These are phyloP conservation scores for Mrakia gelida DNA, from an alignment of 768 basidiomycete genomes.

Conservation along the genomic window DNA sequence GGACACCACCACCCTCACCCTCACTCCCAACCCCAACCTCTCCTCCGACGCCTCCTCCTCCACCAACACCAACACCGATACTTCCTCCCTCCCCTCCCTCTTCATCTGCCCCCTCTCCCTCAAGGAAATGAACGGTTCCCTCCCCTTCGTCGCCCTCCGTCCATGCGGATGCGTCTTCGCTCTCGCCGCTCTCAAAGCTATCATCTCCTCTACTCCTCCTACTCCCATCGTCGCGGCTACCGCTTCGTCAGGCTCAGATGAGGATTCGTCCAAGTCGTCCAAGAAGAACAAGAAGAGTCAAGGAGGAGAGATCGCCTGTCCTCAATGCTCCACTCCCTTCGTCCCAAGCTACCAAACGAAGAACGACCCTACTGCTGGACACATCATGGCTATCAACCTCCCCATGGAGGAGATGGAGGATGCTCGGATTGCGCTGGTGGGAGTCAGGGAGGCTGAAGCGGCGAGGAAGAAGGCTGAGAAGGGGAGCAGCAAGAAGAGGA, in stretches of 20 bases:
- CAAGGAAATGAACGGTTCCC: slow-evolving; percentile 88
- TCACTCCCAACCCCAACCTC: slow-evolving; percentile 69
- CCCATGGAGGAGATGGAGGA: slow-evolving; percentile 22
- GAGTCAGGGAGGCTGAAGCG: slow-evolving; percentile 33
- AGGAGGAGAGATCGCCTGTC: slow-evolving; percentile 35
- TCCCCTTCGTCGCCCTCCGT: slow-evolving; percentile 81
- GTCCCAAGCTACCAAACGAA: slow-evolving; percentile 4
- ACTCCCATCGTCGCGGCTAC: slow-evolving; percentile 50
- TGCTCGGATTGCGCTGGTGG: slow-evolving; percentile 57
- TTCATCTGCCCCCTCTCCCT: slow-evolving; percentile 89
- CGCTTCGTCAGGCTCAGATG: slow-evolving; percentile 39
- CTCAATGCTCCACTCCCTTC: slow-evolving; percentile 33
- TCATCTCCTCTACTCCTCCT: slow-evolving; percentile 7
- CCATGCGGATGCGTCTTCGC: slow-evolving; percentile 90
- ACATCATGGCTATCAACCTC: slow-evolving; percentile 28
- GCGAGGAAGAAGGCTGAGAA: slow-evolving; percentile 34
- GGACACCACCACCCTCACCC: slow-evolving; percentile 78
- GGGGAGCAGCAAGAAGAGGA: slow-evolving; percentile 39
- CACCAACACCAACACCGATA: slow-evolving; percentile 39
- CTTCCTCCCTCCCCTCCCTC: slow-evolving; percentile 53
- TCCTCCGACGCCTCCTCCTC: slow-evolving; percentile 42
- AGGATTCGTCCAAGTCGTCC: slow-evolving; percentile 32
- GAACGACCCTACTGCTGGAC: neutral
- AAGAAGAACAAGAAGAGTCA: slow-evolving; percentile 34
- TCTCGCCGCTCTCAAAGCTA: slow-evolving; percentile 66